Base-by-base conservation (phyloP, 2,329 filamentous ascomycete genomes). In the Onygena corvina region DNA sequence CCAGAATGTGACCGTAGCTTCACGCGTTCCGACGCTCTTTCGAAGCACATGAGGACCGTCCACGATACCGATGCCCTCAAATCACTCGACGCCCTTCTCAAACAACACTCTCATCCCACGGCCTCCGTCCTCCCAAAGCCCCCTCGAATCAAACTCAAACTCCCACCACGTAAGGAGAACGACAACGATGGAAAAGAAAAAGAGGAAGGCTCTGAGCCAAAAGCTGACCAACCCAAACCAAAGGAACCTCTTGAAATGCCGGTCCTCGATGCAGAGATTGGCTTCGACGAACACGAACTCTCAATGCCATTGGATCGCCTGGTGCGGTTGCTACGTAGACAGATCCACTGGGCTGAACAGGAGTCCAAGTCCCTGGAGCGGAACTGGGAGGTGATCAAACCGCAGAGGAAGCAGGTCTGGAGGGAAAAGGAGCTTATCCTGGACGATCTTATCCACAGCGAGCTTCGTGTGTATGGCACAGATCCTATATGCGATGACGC, bases 1-100 rank as follows among this genome's bases (percentile, higher is more conserved):
- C 29, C 59, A 94, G 92, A 98, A 76, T 98, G 92, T 69, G 92
- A 98, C 64, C 84, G 90, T 53, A 89, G 89, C 27, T 98, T 98
- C 60, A 98, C 92, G 2, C 78, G 92, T 56, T 95, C 90, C 20
- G 92, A 98, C 61, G 92, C 92, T 9, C 76, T 98, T 0, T 88
- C 90, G 1, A 98, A 98, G 67, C 92, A 98, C 65, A 96, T 96
- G 87, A 84, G 92, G 58, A 96, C 92, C 12, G 89, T 98, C 31
- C 92, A 98, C 71, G 92, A 98, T 65, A 95, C 90, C 2, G 92
- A 98, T 69, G 85, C 87, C 12, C 75, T 94, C 18, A 81, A 86
- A n/a, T 84, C 86, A 3, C 72, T 71, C 11, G 75, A 73, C 51
- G 61, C 66, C 9, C 66, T 70, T 12, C 61, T 67, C 6, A 67